phyloP scores from a whole-genome alignment of 352 stramenopile species.

The Phytophthora lateralis region DNA sequence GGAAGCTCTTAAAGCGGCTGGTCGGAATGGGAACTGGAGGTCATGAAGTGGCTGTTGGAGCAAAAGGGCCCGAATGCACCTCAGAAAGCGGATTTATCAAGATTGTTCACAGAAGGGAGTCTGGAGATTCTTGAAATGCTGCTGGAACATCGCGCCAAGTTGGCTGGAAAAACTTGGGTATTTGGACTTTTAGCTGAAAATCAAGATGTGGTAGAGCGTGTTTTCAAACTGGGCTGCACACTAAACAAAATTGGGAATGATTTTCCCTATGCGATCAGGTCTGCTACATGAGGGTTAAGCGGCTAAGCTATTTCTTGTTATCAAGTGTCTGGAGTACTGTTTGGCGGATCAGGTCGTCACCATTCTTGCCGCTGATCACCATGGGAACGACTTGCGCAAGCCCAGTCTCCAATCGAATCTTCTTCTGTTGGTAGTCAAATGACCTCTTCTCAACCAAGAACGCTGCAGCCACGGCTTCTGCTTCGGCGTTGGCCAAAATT shows the following conservation, averaged over 20 bases:
- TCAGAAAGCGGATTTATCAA: too few relatives aligned
- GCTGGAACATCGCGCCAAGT: too few relatives aligned
- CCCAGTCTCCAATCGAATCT: slow-evolving; percentile 54
- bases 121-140: too few relatives aligned
- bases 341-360: slow-evolving; percentile 75
- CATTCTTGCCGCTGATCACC: slow-evolving; percentile 83
- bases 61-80: not conserved
- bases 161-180: too few relatives aligned
- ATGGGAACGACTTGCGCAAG: slow-evolving; percentile 61
- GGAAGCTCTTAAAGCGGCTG: too few relatives aligned
- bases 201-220: too few relatives aligned
- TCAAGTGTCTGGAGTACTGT: slow-evolving; percentile 57
- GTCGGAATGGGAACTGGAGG: not conserved
- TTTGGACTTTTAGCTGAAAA: too few relatives aligned
- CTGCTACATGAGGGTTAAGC: too few relatives aligned
- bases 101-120: too few relatives aligned
- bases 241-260: too few relatives aligned
- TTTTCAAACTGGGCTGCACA: too few relatives aligned
- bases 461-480: slow-evolving; percentile 50
- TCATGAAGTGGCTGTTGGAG: not conserved
- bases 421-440: slow-evolving; percentile 77
- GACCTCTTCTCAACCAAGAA: slow-evolving; percentile 66
- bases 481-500: slow-evolving; percentile 50
- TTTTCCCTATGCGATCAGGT: too few relatives aligned
- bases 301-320: slow-evolving; percentile 24